Conservation (phyloP, 2,329 filamentous ascomycete species). For the Epichloe typhina region DNA sequence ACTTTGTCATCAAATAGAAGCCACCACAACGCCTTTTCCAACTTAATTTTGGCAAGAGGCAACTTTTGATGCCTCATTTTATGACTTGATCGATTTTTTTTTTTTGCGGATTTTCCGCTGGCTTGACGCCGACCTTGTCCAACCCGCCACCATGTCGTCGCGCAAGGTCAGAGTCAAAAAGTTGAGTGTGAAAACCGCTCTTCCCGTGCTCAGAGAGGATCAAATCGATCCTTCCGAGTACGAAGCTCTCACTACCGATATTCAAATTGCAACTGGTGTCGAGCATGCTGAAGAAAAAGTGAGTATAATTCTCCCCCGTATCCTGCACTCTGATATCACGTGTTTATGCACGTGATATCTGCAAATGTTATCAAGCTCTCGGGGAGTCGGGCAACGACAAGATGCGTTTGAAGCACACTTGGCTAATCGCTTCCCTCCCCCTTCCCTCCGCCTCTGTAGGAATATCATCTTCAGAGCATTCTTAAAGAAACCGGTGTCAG, state of each 20-base stretch:
- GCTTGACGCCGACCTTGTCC: slow-evolving; percentile 25
- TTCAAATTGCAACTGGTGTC: slow-evolving; percentile 88
- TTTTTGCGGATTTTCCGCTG: slow-evolving; percentile 47
- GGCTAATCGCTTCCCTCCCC: neutral
- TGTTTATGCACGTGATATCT: slow-evolving; percentile 32
- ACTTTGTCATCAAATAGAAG: slow-evolving; percentile 40
- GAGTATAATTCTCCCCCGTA: slow-evolving; percentile 34
- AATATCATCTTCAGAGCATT: slow-evolving; percentile 89
- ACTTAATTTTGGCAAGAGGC: slow-evolving; percentile 35
- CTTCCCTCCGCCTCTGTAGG: slow-evolving; percentile 37
- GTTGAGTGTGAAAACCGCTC: slow-evolving; percentile 78
- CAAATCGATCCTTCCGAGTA: slow-evolving; percentile 82
- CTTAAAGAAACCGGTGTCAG: slow-evolving; percentile 42
- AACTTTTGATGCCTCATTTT: slow-evolving; percentile 42
- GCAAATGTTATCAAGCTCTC: neutral
- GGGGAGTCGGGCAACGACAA: neutral
- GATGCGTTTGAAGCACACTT: neutral
- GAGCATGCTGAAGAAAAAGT: slow-evolving; percentile 97
- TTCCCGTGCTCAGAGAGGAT: slow-evolving; percentile 77
- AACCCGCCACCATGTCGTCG: slow-evolving; percentile 42
- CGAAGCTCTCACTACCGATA: slow-evolving; percentile 69
- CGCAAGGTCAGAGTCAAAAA: slow-evolving; percentile 75
- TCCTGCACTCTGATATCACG: slow-evolving; percentile 31
- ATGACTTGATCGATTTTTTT: slow-evolving; percentile 51
- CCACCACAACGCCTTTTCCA: slow-evolving; percentile 37